phyloP scores from a whole-genome alignment of 495 filamentous ascomycete species.

The Aspergillus saccharolyticus region DNA sequence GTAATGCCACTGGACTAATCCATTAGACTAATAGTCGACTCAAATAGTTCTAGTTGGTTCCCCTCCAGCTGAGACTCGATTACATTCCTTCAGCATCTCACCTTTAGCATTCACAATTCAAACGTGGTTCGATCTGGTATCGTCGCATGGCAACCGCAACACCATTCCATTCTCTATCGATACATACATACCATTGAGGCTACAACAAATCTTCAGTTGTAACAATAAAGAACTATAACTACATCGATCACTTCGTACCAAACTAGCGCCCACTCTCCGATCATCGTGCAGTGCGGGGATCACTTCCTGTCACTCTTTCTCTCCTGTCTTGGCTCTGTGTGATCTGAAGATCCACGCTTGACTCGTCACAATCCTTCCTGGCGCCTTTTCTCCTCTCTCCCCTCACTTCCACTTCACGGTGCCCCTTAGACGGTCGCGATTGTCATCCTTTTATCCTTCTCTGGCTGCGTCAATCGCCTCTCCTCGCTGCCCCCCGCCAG shows the following conservation, averaged over 20 bases:
- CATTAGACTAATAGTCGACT: no score
- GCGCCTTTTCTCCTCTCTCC: conserved; percentile 17
- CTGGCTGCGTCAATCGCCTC: conserved; percentile 1
- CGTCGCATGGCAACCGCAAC: conserved; percentile 12
- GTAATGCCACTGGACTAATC: no score
- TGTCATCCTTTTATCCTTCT: conserved; percentile 7
- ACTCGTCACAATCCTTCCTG: conserved; percentile 30
- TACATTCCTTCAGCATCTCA: background rate
- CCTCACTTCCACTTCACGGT: conserved; percentile 1
- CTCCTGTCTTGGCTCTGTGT: conserved; percentile 17
- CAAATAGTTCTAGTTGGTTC: background rate
- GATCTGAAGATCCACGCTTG: conserved; percentile 12
- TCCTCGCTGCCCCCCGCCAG: conserved; percentile 8
- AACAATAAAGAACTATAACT: background rate
- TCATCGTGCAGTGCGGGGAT: conserved; percentile 17
- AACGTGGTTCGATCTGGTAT: background rate
- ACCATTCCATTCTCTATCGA: conserved; percentile 1
- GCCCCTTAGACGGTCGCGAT: background rate
- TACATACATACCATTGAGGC: background rate
- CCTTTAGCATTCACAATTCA: background rate
- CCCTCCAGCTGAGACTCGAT: background rate
- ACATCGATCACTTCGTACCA: no score
- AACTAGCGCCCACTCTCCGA: background rate
- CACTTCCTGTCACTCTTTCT: conserved; percentile 13
- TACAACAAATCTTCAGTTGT: background rate